Percentiles rank a stretch among this genome's conserved stretches.
phyloP scores from a whole-genome alignment of 2,329 filamentous ascomycete genomes.

The Acrocalymma vagum region DNA sequence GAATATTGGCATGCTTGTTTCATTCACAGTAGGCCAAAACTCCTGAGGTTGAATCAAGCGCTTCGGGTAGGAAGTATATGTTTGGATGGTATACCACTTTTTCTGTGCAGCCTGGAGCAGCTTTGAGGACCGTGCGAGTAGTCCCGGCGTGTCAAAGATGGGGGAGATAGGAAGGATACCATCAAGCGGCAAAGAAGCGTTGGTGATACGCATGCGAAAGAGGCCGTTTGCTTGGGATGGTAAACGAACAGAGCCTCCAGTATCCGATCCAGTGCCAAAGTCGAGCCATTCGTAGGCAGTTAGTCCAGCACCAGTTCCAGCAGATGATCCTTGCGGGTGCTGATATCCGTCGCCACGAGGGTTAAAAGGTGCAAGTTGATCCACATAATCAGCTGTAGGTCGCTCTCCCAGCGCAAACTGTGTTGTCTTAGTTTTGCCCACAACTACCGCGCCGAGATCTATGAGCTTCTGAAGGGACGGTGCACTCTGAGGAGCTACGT shows the following conservation, averaged over 20 bases:
- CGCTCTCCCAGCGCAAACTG: slow-evolving; percentile 52
- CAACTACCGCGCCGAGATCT: slow-evolving; percentile 44
- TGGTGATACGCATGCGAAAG: slow-evolving; percentile 18
- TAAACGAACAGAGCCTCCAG: slow-evolving; percentile 15
- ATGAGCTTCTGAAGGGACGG: slow-evolving; percentile 21
- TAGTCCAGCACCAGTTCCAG: slow-evolving; percentile 14
- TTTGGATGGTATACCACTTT: slow-evolving; percentile 9
- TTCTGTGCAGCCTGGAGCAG: slow-evolving; percentile 19
- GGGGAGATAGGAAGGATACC: slow-evolving; percentile 19
- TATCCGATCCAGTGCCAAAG: slow-evolving; percentile 21
- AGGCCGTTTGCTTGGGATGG: slow-evolving; percentile 15
- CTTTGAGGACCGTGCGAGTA: slow-evolving; percentile 18
- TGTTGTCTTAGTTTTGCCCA: slow-evolving; percentile 61
- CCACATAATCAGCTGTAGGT: slow-evolving; percentile 33
- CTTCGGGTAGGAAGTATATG: slow-evolving; percentile 14
- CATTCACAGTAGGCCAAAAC: slow-evolving; percentile 17
- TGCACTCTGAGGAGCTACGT: slow-evolving; percentile 8
- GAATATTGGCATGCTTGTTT: slow-evolving; percentile 18
- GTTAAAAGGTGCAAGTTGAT: slow-evolving; percentile 38
- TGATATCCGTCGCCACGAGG: slow-evolving; percentile 38
- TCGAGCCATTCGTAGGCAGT: slow-evolving; percentile 27
- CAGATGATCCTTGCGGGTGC: slow-evolving; percentile 14
- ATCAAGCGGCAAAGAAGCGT: slow-evolving; percentile 17
- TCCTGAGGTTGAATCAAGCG: slow-evolving; percentile 13
- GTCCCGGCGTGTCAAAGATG: slow-evolving; percentile 20